Evolutionary conservation across 139 green algal genomes (phyloP).

Genomic region (Edaphochlamys debaryana): DNA sequence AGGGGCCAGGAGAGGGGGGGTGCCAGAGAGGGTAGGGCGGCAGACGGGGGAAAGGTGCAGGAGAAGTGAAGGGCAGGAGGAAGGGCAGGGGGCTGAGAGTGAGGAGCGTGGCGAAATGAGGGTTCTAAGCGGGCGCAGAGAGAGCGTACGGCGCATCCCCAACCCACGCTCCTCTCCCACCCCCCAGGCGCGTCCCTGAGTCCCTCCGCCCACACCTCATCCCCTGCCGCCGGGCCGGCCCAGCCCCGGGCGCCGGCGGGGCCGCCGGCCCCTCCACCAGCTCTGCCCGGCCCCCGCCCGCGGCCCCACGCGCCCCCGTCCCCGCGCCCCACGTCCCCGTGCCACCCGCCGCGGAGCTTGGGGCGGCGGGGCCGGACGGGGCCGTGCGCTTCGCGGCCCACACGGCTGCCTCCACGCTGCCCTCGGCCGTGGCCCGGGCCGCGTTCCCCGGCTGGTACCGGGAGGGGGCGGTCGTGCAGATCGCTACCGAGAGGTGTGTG

Average conservation of each 20-base stretch:
- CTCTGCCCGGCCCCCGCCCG: background rate
- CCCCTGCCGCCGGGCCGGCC: background rate
- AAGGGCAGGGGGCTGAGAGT: too few relatives aligned
- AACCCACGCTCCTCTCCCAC: too few relatives aligned
- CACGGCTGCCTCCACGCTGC: background rate
- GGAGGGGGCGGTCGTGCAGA: background rate
- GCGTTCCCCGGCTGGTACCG: conserved; percentile 19
- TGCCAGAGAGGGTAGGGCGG: too few relatives aligned
- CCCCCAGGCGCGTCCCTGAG: background rate
- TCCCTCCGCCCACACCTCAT: background rate
- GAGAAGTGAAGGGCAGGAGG: too few relatives aligned
- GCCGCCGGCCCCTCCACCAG: background rate
- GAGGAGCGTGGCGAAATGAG: too few relatives aligned
- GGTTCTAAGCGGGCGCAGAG: too few relatives aligned
- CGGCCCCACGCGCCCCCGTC: background rate
- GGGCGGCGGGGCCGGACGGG: background rate
- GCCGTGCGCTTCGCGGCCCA: background rate
- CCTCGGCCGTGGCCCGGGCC: background rate
- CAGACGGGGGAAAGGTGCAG: too few relatives aligned
- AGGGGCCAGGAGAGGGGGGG: too few relatives aligned
- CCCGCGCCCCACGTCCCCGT: conserved; percentile 13
- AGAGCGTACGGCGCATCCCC: too few relatives aligned
- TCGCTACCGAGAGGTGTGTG: background rate
- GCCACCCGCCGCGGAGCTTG: background rate
- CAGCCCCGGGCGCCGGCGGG: background rate